Percentiles rank a stretch among this genome's conserved stretches.
These are phyloP conservation scores for Recurvomyces mirabilis DNA, from an alignment of 495 filamentous ascomycete species.

Conservation along the genomic window DNA sequence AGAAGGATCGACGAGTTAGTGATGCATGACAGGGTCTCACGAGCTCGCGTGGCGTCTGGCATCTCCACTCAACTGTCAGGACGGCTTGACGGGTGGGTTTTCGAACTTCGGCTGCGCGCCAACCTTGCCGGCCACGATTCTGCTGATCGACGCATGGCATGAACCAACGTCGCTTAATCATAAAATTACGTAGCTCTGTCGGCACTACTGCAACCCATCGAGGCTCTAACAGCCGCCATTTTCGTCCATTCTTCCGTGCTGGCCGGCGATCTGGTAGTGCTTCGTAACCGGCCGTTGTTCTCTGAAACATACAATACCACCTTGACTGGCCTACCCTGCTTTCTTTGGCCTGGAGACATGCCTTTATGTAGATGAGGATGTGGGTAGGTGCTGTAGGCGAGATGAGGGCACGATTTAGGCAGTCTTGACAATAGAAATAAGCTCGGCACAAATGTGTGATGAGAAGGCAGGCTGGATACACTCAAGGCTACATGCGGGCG, in stretches of 20 bases:
- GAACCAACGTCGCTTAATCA: slow-evolving; percentile 1
- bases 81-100: no score
- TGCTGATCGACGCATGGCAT: slow-evolving; percentile 3
- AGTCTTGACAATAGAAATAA: background rate
- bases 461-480: no score
- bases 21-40: no score
- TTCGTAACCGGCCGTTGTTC: no score
- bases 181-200: background rate
- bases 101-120: slow-evolving; percentile 3
- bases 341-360: background rate
- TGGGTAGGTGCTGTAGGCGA: background rate
- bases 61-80: no score
- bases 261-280: background rate
- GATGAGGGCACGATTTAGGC: background rate
- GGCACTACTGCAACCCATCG: background rate
- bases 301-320: no score
- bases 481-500: no score
- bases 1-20: no score
- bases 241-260: background rate
- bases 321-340: background rate
- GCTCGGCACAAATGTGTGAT: no score
- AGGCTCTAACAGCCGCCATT: background rate
- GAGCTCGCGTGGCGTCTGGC: no score
- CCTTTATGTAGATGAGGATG: background rate
- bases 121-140: slow-evolving; percentile 2